These are phyloP conservation scores for Phytomonas serpens DNA, from an alignment of 208 protist genomes.

Conservation along the genomic window DNA sequence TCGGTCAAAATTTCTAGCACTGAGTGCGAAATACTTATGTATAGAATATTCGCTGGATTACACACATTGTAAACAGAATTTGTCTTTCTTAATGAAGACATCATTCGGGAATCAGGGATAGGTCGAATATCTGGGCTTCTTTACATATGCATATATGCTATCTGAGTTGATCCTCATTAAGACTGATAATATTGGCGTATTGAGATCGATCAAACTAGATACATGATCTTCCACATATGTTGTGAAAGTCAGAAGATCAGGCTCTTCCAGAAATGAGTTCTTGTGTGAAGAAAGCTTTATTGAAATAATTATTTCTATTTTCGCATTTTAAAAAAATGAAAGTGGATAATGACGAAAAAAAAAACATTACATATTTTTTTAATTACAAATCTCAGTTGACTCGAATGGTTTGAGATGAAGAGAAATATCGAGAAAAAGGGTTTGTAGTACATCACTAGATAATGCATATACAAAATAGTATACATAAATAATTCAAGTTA, in stretches of 20 bases:
- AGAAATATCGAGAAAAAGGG: background rate
- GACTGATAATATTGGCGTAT: no score
- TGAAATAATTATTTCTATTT: background rate
- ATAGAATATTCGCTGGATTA: background rate
- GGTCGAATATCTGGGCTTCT: no score
- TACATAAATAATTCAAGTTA: background rate
- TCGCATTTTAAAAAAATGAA: conserved; percentile 1
- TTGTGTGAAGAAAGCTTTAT: background rate
- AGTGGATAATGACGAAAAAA: background rate
- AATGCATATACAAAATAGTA: background rate
- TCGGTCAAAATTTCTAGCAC: background rate
- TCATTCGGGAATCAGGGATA: no score
- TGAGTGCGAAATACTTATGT: background rate
- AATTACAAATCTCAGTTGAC: background rate
- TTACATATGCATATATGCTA: no score
- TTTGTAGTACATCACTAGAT: background rate
- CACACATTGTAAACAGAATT: no score
- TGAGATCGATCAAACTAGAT: no score
- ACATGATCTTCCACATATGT: no score
- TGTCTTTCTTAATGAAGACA: no score
- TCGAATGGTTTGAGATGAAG: background rate
- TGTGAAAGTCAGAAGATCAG: background rate
- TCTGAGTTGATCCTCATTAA: no score
- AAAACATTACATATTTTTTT: conserved; percentile 6
- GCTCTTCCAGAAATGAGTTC: background rate